Evolutionary conservation across 1,139 yeast species (phyloP), one percentile per base, ranked within the genome.

Genomic region (Saccharomyces hybrid): DNA sequence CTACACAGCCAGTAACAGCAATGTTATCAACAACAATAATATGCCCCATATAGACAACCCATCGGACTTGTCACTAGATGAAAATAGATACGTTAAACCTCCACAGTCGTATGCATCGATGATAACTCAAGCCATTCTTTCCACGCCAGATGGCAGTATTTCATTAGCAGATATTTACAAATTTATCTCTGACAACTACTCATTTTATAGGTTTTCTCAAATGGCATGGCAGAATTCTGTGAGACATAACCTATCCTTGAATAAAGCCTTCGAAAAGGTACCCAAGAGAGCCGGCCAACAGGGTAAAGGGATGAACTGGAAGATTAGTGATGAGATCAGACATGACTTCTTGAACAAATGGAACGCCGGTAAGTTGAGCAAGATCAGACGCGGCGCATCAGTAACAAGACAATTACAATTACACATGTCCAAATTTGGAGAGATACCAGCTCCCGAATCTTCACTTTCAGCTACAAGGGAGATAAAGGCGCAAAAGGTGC

Each of bases 291-390:
- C 95, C 14, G 85, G 88, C 67, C 97, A 90, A 71, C 96, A 97
- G 0, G 98, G 98, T 29, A 93, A 93, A 70, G 98, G 99, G 58
- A 91, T 91, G 96, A 90, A 90, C 71, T 93, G 99, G 99, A 95
- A 90, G 72, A 91, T 93, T 55, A 82, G 89, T 59, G 93, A 88
- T 50, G 76, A 83, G 50, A 90, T 86, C 68, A 84, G 86, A 64
- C 84, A 84, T 53, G 98, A 93, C 60, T 91, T 90, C 63, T 74
- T 90, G 67, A 80, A 77, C 61, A 87, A 88, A 72, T 83, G 91
- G 70, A 81, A 80, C 57, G 83, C 80, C 56, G 97, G 93, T 5
- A 79, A 84, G 31, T 71, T 85, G 49, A 81, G 82, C 64, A 83
- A 84, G 62, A 78, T 83, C 27, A 84, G 93, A 70, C 76, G 93